A percentile compares a stretch with the other conserved stretches of the same genome.
Evolutionary conservation across 169 alveolate species (phyloP).

Genomic region (Plasmodium adleri): DNA sequence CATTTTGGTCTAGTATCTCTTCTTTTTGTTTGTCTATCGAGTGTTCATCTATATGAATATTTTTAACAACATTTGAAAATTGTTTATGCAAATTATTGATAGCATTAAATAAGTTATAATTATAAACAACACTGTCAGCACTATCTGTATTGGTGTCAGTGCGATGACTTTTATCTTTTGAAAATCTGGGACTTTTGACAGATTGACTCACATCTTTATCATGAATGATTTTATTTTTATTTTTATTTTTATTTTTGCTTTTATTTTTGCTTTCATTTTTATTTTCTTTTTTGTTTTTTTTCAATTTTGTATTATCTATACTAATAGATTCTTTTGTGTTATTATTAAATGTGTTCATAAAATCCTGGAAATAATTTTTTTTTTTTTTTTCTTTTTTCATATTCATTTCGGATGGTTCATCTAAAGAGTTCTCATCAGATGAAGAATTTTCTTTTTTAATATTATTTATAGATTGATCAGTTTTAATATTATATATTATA

Average conservation of each 20-base stretch:
- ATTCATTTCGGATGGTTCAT: neutral
- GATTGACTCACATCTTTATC: neutral
- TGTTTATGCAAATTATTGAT: constrained; percentile 38
- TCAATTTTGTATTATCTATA: neutral
- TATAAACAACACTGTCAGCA: constrained; percentile 67
- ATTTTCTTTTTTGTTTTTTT: constrained; percentile 5
- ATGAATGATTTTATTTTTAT: neutral
- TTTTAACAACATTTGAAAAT: constrained; percentile 62
- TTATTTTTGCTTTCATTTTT: constrained; percentile 1
- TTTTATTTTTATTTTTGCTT: neutral
- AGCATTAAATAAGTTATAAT: constrained; percentile 47
- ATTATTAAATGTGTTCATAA: constrained; percentile 16
- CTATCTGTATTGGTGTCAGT: constrained; percentile 28
- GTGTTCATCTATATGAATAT: constrained; percentile 13
- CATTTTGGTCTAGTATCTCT: neutral
- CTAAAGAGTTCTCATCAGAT: too few relatives aligned
- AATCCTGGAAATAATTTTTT: constrained; percentile 39
- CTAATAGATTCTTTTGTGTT: neutral
- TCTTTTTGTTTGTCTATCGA: neutral
- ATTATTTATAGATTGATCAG: too few relatives aligned
- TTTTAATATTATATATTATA: too few relatives aligned
- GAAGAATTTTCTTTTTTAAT: too few relatives aligned
- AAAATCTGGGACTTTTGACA: neutral
- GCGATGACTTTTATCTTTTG: neutral
- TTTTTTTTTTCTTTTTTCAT: neutral